Conservation (phyloP, 352 stramenopile genomes). For the Pythium oligandrum region DNA sequence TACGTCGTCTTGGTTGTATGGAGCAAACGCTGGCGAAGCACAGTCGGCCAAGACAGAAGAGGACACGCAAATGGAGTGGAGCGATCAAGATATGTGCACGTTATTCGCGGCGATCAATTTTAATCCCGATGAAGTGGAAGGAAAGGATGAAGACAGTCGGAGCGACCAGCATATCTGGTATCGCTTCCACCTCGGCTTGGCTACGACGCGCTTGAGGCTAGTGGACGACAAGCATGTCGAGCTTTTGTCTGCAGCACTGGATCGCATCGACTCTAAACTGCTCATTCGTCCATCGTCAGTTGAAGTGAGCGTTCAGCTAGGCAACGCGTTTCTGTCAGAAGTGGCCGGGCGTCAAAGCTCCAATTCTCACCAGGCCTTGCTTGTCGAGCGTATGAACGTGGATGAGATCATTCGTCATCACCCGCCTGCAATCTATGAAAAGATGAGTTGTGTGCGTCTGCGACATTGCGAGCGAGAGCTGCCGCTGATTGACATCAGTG, state of each 20-base stretch:
- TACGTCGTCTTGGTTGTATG: slow-evolving; percentile 52
- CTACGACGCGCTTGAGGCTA: slow-evolving; percentile 48
- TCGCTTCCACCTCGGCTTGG: slow-evolving; percentile 60
- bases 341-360: slow-evolving; percentile 13
- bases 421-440: slow-evolving; percentile 37
- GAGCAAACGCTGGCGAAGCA: neutral
- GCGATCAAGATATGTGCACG: slow-evolving; percentile 77
- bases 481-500: slow-evolving; percentile 58
- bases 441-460: slow-evolving; percentile 77
- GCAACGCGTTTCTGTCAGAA: slow-evolving; percentile 64
- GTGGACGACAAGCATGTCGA: slow-evolving; percentile 23
- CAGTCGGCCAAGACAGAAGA: neutral
- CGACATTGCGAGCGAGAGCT: slow-evolving; percentile 61
- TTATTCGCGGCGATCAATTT: slow-evolving; percentile 83
- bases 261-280: slow-evolving; percentile 70
- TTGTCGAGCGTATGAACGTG: slow-evolving; percentile 71
- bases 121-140: slow-evolving; percentile 35
- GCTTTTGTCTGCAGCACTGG: slow-evolving; percentile 31
- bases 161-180: slow-evolving; percentile 67
- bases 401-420: slow-evolving; percentile 65
- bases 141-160: slow-evolving; percentile 10
- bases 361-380: slow-evolving; percentile 29
- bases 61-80: slow-evolving; percentile 53
- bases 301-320: slow-evolving; percentile 62
- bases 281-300: slow-evolving; percentile 59